Evolutionary conservation across 164 flowering plant genomes (phyloP).

Genomic region (Aristolochia contorta): DNA sequence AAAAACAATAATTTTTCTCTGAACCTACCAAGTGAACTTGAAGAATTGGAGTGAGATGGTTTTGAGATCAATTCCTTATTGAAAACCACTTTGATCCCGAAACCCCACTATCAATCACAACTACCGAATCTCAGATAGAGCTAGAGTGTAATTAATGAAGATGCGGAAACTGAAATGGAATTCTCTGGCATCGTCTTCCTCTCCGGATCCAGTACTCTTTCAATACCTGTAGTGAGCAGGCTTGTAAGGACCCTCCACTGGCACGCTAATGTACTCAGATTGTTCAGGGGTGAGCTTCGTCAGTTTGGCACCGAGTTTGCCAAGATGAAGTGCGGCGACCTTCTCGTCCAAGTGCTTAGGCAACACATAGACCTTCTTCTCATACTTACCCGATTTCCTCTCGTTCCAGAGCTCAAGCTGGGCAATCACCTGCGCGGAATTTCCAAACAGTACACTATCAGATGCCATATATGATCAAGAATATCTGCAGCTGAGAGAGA

Average conservation of each 20-base stretch:
- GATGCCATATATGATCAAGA: background rate
- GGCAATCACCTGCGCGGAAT: conserved; percentile 17
- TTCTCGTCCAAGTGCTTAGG: conserved; percentile 22
- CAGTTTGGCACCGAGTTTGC: conserved; percentile 19
- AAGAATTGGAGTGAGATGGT: too few relatives aligned
- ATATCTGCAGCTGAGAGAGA: background rate
- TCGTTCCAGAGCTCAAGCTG: conserved; percentile 23
- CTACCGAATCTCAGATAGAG: too few relatives aligned
- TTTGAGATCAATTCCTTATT: too few relatives aligned
- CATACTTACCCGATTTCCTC: conserved; percentile 14
- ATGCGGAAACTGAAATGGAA: too few relatives aligned
- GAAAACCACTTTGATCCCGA: too few relatives aligned
- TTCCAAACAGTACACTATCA: background rate
- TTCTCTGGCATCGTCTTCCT: too few relatives aligned
- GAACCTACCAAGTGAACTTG: too few relatives aligned
- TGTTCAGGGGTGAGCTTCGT: conserved; percentile 18
- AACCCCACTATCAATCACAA: too few relatives aligned
- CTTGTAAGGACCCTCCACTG: conserved; percentile 19
- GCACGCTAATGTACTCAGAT: conserved; percentile 17
- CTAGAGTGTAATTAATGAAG: too few relatives aligned
- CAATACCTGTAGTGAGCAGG: conserved; percentile 19
- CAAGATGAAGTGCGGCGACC: conserved; percentile 18
- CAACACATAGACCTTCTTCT: conserved; percentile 22
- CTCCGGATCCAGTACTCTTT: background rate
- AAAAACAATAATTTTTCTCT: too few relatives aligned